Evolutionary conservation across 805 yeast genomes (phyloP), one percentile per base, ranked within the genome.

Genomic region (Lachancea thermotolerans): DNA sequence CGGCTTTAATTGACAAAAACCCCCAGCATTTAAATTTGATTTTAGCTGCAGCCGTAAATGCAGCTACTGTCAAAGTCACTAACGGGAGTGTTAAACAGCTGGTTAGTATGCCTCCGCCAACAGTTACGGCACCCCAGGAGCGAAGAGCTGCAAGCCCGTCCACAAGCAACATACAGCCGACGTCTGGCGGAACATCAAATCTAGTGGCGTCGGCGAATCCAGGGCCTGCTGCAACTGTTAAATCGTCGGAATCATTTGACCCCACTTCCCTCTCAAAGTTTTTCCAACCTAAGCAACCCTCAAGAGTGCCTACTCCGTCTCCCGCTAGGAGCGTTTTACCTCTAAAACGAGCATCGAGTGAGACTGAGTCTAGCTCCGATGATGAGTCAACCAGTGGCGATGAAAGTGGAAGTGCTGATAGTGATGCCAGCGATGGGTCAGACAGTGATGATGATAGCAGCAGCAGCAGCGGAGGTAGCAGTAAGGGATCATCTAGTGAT

Each of bases 1-100:
- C 85, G 11, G 83, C 86, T 29, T 72, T 83, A 57, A 86, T 85
- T 56, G 91, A 85, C 46, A 81, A 80, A 51, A 86, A 86, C 43
- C 95, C 95, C 2, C 82, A 79, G 49, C 90, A 85, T 61, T 77
- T 85, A 42, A 85, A 88, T 42, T 79, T 81, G 59, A 85, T 85
- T 49, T 69, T 85, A 51, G 87, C 85, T 6, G 85, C 85, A 35
- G 93, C 93, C 1, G 77, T 85, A 56, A 82, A 85, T 54, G 87
- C 87, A 39, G 85, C 90, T 0, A 82, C 90, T 1, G 68, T 69
- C 18, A 78, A 78, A 53, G 75, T 77, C 2, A 77, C 82, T 0
- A 75, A 75, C 56, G 79, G 79, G 39, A 71, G 74, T 50, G 71
- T 73, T 10, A 71, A 73, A 39, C 71, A 65, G 27, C 67, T 71